These are phyloP conservation scores for Ogataea nitratoaversa DNA, from an alignment of 805 yeast species.

Conservation along the genomic window DNA sequence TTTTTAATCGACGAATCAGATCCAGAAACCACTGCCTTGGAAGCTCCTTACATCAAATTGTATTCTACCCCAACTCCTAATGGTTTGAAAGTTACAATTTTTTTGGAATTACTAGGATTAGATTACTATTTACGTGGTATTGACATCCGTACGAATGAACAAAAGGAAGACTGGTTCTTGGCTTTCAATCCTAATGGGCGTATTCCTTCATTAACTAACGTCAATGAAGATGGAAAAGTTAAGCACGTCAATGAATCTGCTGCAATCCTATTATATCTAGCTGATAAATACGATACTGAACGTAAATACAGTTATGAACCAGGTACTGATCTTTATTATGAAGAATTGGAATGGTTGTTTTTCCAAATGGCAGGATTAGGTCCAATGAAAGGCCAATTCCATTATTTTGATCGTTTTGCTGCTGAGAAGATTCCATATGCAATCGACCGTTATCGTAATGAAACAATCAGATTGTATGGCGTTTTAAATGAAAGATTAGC, in stretches of 20 bases:
- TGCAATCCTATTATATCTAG: slow-evolving; percentile 56
- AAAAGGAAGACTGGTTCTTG: slow-evolving; percentile 55
- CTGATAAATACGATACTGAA: slow-evolving; percentile 56
- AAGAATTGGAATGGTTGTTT: slow-evolving; percentile 47
- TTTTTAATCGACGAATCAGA: slow-evolving; percentile 31
- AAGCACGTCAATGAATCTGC: slow-evolving; percentile 53
- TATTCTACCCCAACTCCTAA: slow-evolving; percentile 43
- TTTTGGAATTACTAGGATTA: slow-evolving; percentile 39
- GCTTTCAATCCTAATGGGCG: slow-evolving; percentile 59
- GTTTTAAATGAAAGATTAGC: slow-evolving; percentile 50
- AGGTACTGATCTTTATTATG: slow-evolving; percentile 44
- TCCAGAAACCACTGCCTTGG: slow-evolving; percentile 28
- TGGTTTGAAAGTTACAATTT: slow-evolving; percentile 38
- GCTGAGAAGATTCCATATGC: slow-evolving; percentile 52
- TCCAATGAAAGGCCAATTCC: slow-evolving; percentile 61
- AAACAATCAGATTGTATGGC: slow-evolving; percentile 48
- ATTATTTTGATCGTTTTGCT: slow-evolving; percentile 42
- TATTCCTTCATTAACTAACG: slow-evolving; percentile 51
- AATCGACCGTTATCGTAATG: slow-evolving; percentile 46
- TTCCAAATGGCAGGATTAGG: slow-evolving; percentile 59
- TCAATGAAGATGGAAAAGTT: slow-evolving; percentile 36
- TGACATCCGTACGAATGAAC: slow-evolving; percentile 39
- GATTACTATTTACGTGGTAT: slow-evolving; percentile 39
- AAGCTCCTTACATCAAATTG: slow-evolving; percentile 40
- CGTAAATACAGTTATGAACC: slow-evolving; percentile 39